Base-by-base conservation (phyloP, 495 filamentous ascomycete species). In the Parathielavia hyrcaniae region DNA sequence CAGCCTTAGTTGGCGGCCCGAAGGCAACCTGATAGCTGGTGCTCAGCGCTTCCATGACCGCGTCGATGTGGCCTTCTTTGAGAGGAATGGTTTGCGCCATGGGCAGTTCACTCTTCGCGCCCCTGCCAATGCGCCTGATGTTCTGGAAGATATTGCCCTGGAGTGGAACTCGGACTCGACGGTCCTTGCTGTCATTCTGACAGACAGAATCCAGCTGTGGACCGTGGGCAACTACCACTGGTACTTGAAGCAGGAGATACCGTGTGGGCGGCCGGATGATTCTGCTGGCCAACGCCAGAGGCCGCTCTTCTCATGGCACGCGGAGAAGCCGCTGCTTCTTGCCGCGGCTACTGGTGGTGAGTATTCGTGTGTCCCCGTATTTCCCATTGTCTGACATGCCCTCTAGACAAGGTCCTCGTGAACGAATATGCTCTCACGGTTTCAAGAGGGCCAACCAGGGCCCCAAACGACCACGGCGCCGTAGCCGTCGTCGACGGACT, bases 161-260 rank as follows among this genome's bases (percentile, higher is more conserved):
- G 77, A 80, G 53, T 98, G 93, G 93, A 97, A 96, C 60, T 72
- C 83, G 16, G 92, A 97, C 64, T 97, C 93, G 0, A 89, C 86
- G 5, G 89, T 96, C 14, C 79, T 98, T 22, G 93, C 93, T 4
- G 85, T 97, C 11, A 79, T 79, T 20, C 82, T 91, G 65, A 73
- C 75, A 43, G 84, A 95, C 61, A 79, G 85, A 41, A 74, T 92
- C 16, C 93, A 98, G 63, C 74, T 97, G n/a, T 98, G 93, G 91
- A 95, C 89, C 2, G 93, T 86, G 77, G 88, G 91, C 10, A 98
- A 98, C 67, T 98, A 98, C 65, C 88, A 98, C 65, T 97, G 91
- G 79, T 97, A 97, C 67, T 75, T 97, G n/a, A 98, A 97, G 72
- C 92, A 96, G 72, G 93, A 98, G 66, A 76, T 91, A 14, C 72